These are phyloP conservation scores for Hibiscus syriacus DNA, from an alignment of 345 rosid genomes.

Conservation along the genomic window DNA sequence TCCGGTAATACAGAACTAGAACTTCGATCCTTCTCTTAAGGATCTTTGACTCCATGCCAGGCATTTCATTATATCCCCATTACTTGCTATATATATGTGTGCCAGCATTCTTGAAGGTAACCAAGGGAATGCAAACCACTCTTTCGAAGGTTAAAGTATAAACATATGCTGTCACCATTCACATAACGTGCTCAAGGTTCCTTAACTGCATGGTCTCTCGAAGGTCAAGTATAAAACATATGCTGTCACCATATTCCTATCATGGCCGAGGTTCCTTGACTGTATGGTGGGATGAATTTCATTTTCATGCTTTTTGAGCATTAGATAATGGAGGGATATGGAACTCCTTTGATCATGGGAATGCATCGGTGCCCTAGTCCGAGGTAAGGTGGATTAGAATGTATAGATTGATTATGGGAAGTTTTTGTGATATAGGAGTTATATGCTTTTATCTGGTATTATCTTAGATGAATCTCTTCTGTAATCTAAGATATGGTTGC, in stretches of 20 bases:
- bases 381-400: neutral
- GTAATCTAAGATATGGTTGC: constrained; percentile 11
- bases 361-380: neutral
- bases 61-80: neutral
- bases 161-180: neutral
- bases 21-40: constrained; percentile 26
- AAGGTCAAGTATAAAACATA: neutral
- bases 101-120: neutral
- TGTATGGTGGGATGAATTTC: no score
- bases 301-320: no score
- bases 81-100: neutral
- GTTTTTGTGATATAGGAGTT: constrained; percentile 15
- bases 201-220: neutral
- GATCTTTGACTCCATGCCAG: neutral
- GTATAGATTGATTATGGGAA: constrained; percentile 30
- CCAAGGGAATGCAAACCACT: neutral
- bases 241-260: neutral
- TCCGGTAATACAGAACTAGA: constrained; percentile 45
- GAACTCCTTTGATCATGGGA: neutral
- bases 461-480: constrained; percentile 6
- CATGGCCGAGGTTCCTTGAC: neutral
- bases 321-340: constrained; percentile 7
- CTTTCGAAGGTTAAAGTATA: neutral
- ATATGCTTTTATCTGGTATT: neutral
- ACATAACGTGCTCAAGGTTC: neutral